A percentile compares a stretch with the other conserved stretches of the same genome.
Evolutionary conservation across 352 stramenopile genomes (phyloP).

Genomic region (Pythium sukuiense): DNA sequence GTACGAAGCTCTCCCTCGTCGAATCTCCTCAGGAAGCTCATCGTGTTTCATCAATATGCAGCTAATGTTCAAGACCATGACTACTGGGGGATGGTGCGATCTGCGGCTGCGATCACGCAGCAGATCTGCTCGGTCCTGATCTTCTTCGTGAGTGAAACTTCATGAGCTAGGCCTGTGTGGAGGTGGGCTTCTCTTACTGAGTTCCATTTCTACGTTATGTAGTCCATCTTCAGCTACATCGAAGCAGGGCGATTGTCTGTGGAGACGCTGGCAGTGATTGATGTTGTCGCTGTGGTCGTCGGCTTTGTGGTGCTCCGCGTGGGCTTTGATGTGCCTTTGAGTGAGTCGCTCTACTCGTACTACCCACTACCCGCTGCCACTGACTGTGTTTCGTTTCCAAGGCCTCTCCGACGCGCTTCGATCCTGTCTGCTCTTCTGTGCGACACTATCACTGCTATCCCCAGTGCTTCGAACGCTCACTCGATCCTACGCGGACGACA

Average conservation of each 20-base stretch:
- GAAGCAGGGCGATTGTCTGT: constrained; percentile 56
- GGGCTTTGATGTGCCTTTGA: constrained; percentile 36
- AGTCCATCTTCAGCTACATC: constrained; percentile 80
- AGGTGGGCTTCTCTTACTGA: constrained; percentile 1
- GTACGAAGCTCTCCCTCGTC: constrained; percentile 29
- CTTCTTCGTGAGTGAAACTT: constrained; percentile 69
- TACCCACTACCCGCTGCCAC: neutral
- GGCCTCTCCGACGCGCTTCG: constrained; percentile 55
- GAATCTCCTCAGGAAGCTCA: neutral
- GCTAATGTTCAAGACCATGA: constrained; percentile 82
- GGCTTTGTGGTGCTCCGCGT: constrained; percentile 60
- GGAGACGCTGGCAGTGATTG: constrained; percentile 50
- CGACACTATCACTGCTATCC: constrained; percentile 83
- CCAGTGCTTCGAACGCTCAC: constrained; percentile 91
- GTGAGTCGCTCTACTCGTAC: constrained; percentile 5
- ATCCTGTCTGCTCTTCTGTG: constrained; percentile 80
- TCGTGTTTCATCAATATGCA: constrained; percentile 19
- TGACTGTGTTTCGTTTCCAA: constrained; percentile 14
- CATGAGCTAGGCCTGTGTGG: neutral
- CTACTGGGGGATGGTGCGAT: constrained; percentile 85
- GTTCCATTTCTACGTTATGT: neutral
- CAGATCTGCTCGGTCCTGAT: constrained; percentile 88
- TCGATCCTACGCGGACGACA: constrained; percentile 89
- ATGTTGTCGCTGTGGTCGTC: constrained; percentile 51
- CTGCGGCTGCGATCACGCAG: constrained; percentile 82